Percentiles rank a stretch among this genome's conserved stretches.
Conservation (phyloP, 352 stramenopile species). For the Globisporangium splendens region DNA sequence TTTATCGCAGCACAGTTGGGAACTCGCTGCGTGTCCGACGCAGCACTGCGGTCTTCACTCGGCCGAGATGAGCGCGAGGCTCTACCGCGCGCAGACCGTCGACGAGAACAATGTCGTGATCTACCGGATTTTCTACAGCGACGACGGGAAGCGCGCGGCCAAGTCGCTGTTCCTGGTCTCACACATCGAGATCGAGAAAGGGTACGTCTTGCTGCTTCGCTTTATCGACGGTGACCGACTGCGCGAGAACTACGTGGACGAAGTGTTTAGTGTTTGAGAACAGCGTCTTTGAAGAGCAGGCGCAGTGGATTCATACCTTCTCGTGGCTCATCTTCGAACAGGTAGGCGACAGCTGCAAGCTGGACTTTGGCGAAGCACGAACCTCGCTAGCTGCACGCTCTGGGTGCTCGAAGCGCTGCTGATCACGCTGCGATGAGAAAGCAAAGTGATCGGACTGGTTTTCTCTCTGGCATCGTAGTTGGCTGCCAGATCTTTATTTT, state of each 20-base stretch:
- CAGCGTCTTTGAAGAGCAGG: not conserved
- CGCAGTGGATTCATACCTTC: constrained; percentile 2
- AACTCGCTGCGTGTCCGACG: constrained; percentile 27
- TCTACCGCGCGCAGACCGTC: constrained; percentile 36
- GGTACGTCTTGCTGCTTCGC: constrained; percentile 44
- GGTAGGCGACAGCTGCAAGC: constrained; percentile 22
- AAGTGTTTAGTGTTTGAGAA: constrained; percentile 1
- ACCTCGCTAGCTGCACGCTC: constrained; percentile 32
- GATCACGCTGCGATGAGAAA: constrained; percentile 57
- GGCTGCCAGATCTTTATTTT: not conserved
- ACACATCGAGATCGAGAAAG: constrained; percentile 26
- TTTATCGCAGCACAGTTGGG: constrained; percentile 30
- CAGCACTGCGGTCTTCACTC: constrained; percentile 38
- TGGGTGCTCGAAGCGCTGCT: constrained; percentile 70
- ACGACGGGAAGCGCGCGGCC: constrained; percentile 15
- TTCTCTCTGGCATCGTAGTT: not conserved
- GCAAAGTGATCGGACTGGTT: constrained; percentile 15
- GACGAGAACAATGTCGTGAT: constrained; percentile 57
- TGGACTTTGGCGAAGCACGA: constrained; percentile 47
- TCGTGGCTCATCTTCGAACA: constrained; percentile 43
- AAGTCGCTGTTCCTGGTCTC: constrained; percentile 46
- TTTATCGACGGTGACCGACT: constrained; percentile 27
- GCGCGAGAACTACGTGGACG: constrained; percentile 1
- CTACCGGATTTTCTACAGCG: constrained; percentile 39
- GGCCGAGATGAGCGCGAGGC: constrained; percentile 28